Percentiles rank a stretch among this genome's conserved stretches.
Conservation (phyloP, 2,329 filamentous ascomycete genomes). For the Nothophaeocryptopus gaeumannii region DNA sequence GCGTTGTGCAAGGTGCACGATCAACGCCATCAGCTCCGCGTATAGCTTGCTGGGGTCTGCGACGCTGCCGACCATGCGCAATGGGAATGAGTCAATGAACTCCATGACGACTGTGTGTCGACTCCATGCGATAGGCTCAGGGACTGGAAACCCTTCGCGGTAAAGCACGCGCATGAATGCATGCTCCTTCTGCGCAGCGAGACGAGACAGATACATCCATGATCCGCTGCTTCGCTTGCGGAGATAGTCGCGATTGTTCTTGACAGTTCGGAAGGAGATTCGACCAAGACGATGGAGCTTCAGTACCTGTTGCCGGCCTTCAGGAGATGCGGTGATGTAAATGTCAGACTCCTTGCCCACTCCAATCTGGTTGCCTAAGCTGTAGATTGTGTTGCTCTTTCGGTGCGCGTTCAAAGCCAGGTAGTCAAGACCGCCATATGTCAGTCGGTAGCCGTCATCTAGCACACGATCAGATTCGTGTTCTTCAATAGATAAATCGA, state of each 20-base stretch:
- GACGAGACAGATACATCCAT: constrained; percentile 96
- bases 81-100: constrained; percentile 84
- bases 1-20: constrained; percentile 76
- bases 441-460: constrained; percentile 92
- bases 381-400: constrained; percentile 76
- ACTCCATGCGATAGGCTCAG: constrained; percentile 81
- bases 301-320: constrained; percentile 74
- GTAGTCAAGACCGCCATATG: constrained; percentile 95
- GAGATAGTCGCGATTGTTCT: constrained; percentile 92
- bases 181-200: constrained; percentile 91
- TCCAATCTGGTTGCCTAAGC: constrained; percentile 88
- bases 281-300: constrained; percentile 95
- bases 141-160: constrained; percentile 84
- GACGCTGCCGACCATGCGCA: constrained; percentile 82
- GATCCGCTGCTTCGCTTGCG: constrained; percentile 75
- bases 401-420: constrained; percentile 90
- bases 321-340: constrained; percentile 81
- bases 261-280: constrained; percentile 95
- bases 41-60: constrained; percentile 84
- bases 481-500: background rate
- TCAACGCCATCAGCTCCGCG: constrained; percentile 82
- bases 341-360: constrained; percentile 98
- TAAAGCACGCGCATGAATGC: constrained; percentile 87
- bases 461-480: background rate
- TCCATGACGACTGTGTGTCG: constrained; percentile 96